Percentiles rank a stretch among this genome's conserved stretches.
phyloP scores from a whole-genome alignment of 2,329 filamentous ascomycete genomes.

The Pseudogymnoascus destructans region DNA sequence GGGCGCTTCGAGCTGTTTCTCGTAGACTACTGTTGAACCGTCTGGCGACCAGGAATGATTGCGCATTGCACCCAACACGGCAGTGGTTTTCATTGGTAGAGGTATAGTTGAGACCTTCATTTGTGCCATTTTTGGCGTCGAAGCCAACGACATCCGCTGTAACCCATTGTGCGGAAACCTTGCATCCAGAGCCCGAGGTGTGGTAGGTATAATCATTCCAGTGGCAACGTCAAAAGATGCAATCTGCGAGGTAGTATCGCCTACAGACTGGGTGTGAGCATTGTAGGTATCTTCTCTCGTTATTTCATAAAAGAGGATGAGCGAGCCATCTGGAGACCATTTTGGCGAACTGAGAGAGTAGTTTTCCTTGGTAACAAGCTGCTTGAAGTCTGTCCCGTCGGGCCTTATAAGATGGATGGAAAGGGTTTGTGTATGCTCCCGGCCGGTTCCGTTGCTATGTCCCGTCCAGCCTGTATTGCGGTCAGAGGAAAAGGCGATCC shows the following conservation, averaged over 20 bases:
- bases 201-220: constrained; percentile 24
- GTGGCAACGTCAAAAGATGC: constrained; percentile 30
- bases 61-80: constrained; percentile 13
- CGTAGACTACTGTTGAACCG: constrained; percentile 17
- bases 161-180: constrained; percentile 15
- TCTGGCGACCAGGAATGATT: constrained; percentile 18
- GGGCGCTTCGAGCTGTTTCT: constrained; percentile 19
- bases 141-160: constrained; percentile 14
- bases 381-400: constrained; percentile 28
- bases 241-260: constrained; percentile 24
- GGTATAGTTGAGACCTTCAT: constrained; percentile 17
- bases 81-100: constrained; percentile 3
- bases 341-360: constrained; percentile 30
- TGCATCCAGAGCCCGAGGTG: constrained; percentile 15
- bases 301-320: constrained; percentile 31
- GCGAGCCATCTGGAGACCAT: constrained; percentile 28
- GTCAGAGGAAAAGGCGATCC: constrained; percentile 31
- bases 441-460: constrained; percentile 29
- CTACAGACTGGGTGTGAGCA: constrained; percentile 24
- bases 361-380: constrained; percentile 24
- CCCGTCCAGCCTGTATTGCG: constrained; percentile 32
- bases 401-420: constrained; percentile 30
- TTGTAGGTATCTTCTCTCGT: constrained; percentile 29
- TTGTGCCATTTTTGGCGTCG: constrained; percentile 12
- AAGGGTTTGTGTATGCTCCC: constrained; percentile 31